Evolutionary conservation across 148 eudicot genomes (phyloP), one percentile per base, ranked within the genome.

Genomic region (Amaranthus hypochondriacus): DNA sequence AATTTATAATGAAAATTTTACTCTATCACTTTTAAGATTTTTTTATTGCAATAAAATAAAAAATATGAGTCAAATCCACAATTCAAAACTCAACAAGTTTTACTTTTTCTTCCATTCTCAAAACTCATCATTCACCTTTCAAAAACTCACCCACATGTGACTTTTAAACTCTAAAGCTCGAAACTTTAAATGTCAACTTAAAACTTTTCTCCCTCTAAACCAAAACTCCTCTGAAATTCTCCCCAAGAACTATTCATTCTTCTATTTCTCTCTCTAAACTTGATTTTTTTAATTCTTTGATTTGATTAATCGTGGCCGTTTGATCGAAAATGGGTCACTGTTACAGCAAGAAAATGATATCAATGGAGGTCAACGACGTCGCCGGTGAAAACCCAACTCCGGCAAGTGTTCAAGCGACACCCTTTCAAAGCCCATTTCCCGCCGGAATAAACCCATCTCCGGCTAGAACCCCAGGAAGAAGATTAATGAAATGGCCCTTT

Each of bases 401-500:
- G 59, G 71, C 60, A 9, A 75, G 71, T 58, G 60, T 72, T 1
- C 71, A 56, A 50, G 56, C 63, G 7, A 70, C 97, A 1, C 81
- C 90, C 8, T 73, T 73, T 9, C 86, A 84, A 46, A 84, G 86
- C 39, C 87, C 87, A 0, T 90, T 83, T 57, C 98, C 97, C n/a
- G 87, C 92, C 57, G 97, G 98, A 7, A 83, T 90, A 1, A 81
- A 84, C 83, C 79, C 79, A 7, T 67, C 83, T 14, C 97, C 97
- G 69, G 83, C 95, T 67, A 81, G 92, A 74, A 89, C 97, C 7
- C 95, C 97, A 4, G 79, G 87, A 48, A 63, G 87, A 62, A 54
- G 81, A 75, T 68, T 76, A 48, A 79, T 92, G 78, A 85, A 82
- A 76, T 90, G 97, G 96, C 98, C 98, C 15, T 87, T 95, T 44